phyloP scores from a whole-genome alignment of 2,329 filamentous ascomycete species.

The Huntiella bhutanensis region DNA sequence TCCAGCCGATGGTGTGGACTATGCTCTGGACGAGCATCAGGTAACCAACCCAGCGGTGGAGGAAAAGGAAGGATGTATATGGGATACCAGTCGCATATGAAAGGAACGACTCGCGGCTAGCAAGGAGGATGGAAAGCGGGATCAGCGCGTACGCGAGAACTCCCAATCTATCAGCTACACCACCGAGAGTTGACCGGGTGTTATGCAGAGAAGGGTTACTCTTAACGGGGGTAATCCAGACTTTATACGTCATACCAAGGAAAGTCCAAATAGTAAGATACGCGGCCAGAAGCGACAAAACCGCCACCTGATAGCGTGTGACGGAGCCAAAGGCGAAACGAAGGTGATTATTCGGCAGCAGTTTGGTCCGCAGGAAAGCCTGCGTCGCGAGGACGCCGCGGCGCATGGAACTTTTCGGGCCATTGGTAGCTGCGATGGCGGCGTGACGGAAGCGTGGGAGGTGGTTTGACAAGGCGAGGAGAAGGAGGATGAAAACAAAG shows the following conservation, averaged over 20 bases:
- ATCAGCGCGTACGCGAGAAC: slow-evolving; percentile 56
- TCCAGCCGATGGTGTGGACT: slow-evolving; percentile 55
- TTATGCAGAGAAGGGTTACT: slow-evolving; percentile 35
- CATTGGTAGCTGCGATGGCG: slow-evolving; percentile 15
- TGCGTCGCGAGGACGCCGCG: slow-evolving; percentile 9
- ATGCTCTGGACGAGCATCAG: slow-evolving; percentile 50
- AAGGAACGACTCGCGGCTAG: slow-evolving; percentile 50
- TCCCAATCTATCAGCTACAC: slow-evolving; percentile 50
- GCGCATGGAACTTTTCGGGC: slow-evolving; percentile 1
- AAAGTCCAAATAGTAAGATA: slow-evolving; percentile 54
- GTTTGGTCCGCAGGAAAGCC: slow-evolving; percentile 24
- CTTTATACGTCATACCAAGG: slow-evolving; percentile 47
- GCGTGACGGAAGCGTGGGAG: neutral
- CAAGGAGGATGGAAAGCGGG: slow-evolving; percentile 47
- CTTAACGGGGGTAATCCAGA: slow-evolving; percentile 51
- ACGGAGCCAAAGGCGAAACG: slow-evolving; percentile 42
- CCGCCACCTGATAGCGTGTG: slow-evolving; percentile 46
- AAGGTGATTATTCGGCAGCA: slow-evolving; percentile 41
- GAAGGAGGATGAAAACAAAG: slow-evolving; percentile 25
- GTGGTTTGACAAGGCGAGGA: slow-evolving; percentile 18
- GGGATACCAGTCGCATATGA: slow-evolving; percentile 53
- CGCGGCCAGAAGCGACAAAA: slow-evolving; percentile 35
- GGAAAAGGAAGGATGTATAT: slow-evolving; percentile 59
- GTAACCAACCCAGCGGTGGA: slow-evolving; percentile 59
- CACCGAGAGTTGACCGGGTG: slow-evolving; percentile 45